These are phyloP conservation scores for Schizothecium vesticola DNA, from an alignment of 495 filamentous ascomycete species.

Conservation along the genomic window DNA sequence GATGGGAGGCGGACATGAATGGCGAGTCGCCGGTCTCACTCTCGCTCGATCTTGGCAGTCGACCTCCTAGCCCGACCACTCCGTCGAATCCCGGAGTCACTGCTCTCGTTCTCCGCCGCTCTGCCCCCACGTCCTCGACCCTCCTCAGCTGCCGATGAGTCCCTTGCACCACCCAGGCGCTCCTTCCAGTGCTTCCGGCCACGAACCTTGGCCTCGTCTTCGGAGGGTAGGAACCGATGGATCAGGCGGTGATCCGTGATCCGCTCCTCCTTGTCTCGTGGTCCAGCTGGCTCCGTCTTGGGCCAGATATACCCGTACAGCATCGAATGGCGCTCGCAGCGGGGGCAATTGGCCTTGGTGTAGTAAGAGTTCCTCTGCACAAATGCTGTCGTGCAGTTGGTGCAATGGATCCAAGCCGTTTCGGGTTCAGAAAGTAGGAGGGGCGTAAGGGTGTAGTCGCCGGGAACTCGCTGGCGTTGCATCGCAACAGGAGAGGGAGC, in stretches of 20 bases:
- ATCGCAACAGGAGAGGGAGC: conserved; percentile 7
- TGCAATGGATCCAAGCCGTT: conserved; percentile 81
- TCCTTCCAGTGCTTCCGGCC: conserved; percentile 34
- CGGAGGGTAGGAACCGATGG: conserved; percentile 61
- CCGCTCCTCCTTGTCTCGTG: conserved; percentile 67
- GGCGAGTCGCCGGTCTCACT: background rate
- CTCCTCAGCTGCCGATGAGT: conserved; percentile 1
- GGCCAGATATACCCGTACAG: conserved; percentile 95
- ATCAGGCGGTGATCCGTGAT: conserved; percentile 67
- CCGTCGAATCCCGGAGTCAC: conserved; percentile 19
- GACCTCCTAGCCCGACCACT: conserved; percentile 27
- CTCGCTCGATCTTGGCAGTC: conserved; percentile 20
- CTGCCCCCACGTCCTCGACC: background rate
- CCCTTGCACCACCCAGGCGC: background rate
- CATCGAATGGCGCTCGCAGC: conserved; percentile 93
- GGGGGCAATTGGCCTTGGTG: conserved; percentile 75
- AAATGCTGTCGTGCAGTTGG: conserved; percentile 72
- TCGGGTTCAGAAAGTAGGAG: conserved; percentile 65
- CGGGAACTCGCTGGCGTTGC: conserved; percentile 49
- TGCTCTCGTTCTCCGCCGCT: conserved; percentile 1
- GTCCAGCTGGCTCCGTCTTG: conserved; percentile 76
- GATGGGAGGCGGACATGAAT: background rate
- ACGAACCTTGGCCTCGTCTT: conserved; percentile 58
- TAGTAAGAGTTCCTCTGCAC: conserved; percentile 83
- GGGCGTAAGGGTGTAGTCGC: conserved; percentile 73